phyloP scores from a whole-genome alignment of 352 stramenopile species.

The Phytophthora aleatoria region DNA sequence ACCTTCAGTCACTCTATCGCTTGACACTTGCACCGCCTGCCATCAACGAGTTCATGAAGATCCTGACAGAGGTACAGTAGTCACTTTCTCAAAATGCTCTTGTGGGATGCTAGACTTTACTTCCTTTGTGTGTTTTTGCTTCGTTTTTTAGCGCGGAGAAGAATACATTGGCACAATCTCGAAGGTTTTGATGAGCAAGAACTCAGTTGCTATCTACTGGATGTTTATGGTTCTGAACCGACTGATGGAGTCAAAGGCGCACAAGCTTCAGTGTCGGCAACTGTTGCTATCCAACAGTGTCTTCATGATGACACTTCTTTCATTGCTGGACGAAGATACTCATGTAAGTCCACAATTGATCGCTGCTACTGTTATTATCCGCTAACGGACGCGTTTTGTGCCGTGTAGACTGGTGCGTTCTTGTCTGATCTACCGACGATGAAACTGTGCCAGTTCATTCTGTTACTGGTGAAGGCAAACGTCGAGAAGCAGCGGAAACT shows the following conservation, averaged over 20 bases:
- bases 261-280: slow-evolving; percentile 60
- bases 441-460: slow-evolving; percentile 77
- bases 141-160: slow-evolving; percentile 55
- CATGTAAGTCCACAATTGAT: slow-evolving; percentile 39
- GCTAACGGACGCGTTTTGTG: slow-evolving; percentile 15
- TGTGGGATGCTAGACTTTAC: neutral
- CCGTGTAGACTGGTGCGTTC: slow-evolving; percentile 53
- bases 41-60: slow-evolving; percentile 78
- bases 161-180: slow-evolving; percentile 75
- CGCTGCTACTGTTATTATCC: neutral
- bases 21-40: slow-evolving; percentile 62
- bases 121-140: slow-evolving; percentile 3
- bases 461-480: slow-evolving; percentile 68
- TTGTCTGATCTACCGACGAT: slow-evolving; percentile 79
- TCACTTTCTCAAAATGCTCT: slow-evolving; percentile 1
- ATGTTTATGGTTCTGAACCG: slow-evolving; percentile 72
- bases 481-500: slow-evolving; percentile 67
- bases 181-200: slow-evolving; percentile 61
- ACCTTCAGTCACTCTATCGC: slow-evolving; percentile 79
- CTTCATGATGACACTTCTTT: slow-evolving; percentile 67
- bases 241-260: slow-evolving; percentile 66
- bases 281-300: slow-evolving; percentile 65
- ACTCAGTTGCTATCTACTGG: slow-evolving; percentile 71
- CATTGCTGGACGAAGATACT: slow-evolving; percentile 73
- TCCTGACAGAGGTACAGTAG: slow-evolving; percentile 68